Percentiles rank a stretch among this genome's conserved stretches.
phyloP scores from a whole-genome alignment of 2,329 filamentous ascomycete species.

The Aspergillus ibericus region DNA sequence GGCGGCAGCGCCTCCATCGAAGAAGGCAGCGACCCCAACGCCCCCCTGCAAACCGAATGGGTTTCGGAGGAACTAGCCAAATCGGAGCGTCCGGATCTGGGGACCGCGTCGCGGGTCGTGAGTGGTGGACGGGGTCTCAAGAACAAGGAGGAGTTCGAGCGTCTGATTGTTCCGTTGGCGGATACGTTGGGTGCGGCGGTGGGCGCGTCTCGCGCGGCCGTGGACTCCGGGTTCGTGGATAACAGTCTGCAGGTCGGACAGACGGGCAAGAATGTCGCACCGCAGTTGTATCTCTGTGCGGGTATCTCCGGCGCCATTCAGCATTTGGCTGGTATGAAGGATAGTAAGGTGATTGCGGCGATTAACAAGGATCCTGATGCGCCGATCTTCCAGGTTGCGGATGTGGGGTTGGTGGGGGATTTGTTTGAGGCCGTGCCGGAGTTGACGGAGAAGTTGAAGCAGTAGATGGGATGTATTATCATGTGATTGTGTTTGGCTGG shows the following conservation, averaged over 20 bases:
- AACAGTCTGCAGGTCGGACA: constrained; percentile 98
- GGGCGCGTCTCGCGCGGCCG: constrained; percentile 88
- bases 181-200: constrained; percentile 94
- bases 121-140: constrained; percentile 93
- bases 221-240: constrained; percentile 96
- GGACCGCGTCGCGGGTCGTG: constrained; percentile 84
- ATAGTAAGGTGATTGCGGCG: constrained; percentile 97
- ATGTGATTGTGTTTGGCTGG: constrained; percentile 4
- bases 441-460: constrained; percentile 89
- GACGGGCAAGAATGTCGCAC: constrained; percentile 97
- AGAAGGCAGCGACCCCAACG: constrained; percentile 81
- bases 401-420: constrained; percentile 93
- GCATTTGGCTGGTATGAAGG: constrained; percentile 98
- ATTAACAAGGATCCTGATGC: constrained; percentile 98
- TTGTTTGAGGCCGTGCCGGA: constrained; percentile 95
- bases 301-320: constrained; percentile 98
- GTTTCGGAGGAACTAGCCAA: constrained; percentile 89
- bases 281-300: constrained; percentile 90
- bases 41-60: constrained; percentile 75
- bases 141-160: constrained; percentile 97
- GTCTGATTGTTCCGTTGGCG: constrained; percentile 84
- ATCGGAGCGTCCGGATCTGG: constrained; percentile 89
- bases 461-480: constrained; percentile 20
- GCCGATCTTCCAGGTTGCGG: constrained; percentile 96
- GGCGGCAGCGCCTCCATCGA: constrained; percentile 75